Percentiles rank a stretch among this genome's conserved stretches.
Evolutionary conservation across 2,329 filamentous ascomycete species (phyloP).

Genomic region (Arthrobotrys megalospora): DNA sequence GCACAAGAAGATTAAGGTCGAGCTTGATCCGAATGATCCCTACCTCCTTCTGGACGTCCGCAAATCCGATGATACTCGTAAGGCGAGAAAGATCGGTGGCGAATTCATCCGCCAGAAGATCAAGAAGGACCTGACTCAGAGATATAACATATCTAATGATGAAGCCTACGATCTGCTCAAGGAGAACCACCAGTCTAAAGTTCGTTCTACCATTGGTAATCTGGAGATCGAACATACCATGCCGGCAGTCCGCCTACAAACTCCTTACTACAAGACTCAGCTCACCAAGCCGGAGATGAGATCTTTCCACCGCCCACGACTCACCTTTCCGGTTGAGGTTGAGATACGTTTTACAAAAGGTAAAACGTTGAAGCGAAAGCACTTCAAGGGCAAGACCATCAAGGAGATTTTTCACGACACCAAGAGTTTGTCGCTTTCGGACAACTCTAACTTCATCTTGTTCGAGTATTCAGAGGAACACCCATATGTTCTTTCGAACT

Average conservation of each 20-base stretch:
- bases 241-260: slow-evolving; percentile 90
- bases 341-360: slow-evolving; percentile 81
- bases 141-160: slow-evolving; percentile 97
- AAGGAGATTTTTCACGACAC: slow-evolving; percentile 84
- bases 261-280: slow-evolving; percentile 88
- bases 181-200: slow-evolving; percentile 96
- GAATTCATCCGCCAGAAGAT: slow-evolving; percentile 76
- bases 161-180: slow-evolving; percentile 95
- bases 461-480: slow-evolving; percentile 97
- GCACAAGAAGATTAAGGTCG: slow-evolving; percentile 81
- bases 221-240: slow-evolving; percentile 94
- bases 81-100: slow-evolving; percentile 73
- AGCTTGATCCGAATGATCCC: slow-evolving; percentile 89
- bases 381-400: slow-evolving; percentile 82
- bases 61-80: slow-evolving; percentile 73
- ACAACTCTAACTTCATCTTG: slow-evolving; percentile 88
- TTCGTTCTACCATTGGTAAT: slow-evolving; percentile 90
- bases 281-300: slow-evolving; percentile 79
- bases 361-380: slow-evolving; percentile 83
- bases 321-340: slow-evolving; percentile 80
- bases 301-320: slow-evolving; percentile 85
- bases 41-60: slow-evolving; percentile 86
- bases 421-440: slow-evolving; percentile 85
- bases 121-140: slow-evolving; percentile 80
- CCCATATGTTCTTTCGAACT: slow-evolving; percentile 91